These are phyloP conservation scores for Thalassiosira delicatula DNA, from an alignment of 352 stramenopile species.

Conservation along the genomic window DNA sequence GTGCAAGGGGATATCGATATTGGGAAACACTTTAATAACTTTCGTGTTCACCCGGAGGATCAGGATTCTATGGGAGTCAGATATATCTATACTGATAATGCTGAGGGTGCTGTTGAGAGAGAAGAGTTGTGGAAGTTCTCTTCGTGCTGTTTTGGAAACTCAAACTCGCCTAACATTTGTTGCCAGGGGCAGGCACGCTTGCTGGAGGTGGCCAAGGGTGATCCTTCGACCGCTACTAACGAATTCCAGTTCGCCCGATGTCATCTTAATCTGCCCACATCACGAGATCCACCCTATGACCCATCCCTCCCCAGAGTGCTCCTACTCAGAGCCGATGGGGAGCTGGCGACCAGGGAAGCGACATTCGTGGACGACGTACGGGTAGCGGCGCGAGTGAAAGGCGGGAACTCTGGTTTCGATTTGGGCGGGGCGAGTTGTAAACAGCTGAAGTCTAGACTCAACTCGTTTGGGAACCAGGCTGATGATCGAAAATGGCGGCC, in stretches of 20 bases:
- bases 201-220: not conserved
- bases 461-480: conserved; percentile 17
- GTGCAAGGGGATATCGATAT: conserved; percentile 44
- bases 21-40: conserved; percentile 49
- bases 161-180: not conserved
- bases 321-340: conserved; percentile 9
- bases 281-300: not conserved
- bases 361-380: conserved; percentile 19
- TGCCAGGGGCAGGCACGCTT: not conserved
- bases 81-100: not conserved
- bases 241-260: not conserved
- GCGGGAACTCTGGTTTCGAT: not conserved
- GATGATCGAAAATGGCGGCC: conserved; percentile 6
- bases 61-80: not conserved
- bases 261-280: not conserved
- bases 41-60: not conserved
- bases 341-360: conserved; percentile 1
- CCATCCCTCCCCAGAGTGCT: conserved; percentile 12
- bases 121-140: not conserved
- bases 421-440: not conserved
- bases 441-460: conserved; percentile 3
- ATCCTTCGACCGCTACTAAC: not conserved
- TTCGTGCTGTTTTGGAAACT: not conserved
- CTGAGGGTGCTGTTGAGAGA: not conserved
- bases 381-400: not conserved